Evolutionary conservation across 352 stramenopile genomes (phyloP), one percentile per base, ranked within the genome.

Genomic region (Elongisporangium undulatum): DNA sequence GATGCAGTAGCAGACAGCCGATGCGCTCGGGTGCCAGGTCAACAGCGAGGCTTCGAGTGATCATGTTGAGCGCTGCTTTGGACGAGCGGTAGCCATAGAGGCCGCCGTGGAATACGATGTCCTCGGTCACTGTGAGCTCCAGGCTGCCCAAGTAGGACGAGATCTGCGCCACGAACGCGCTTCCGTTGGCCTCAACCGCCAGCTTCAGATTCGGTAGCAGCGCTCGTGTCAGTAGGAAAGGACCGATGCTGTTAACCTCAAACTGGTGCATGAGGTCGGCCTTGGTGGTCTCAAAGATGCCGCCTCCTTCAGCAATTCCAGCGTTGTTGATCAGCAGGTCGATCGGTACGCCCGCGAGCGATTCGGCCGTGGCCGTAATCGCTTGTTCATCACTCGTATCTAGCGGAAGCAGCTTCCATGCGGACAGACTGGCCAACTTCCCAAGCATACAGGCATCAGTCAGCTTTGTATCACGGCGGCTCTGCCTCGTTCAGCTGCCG

Each of bases 41-140:
- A 4, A 85, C 19, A 13, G 72, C 53, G 22, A 92, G 56, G 56
- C 70, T 82, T 63, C 85, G 81, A 24, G 63, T 78, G 48, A 90
- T 61, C 68, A 89, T 92, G 71, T 95, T 94, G 41, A 94, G 72
- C 51, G 87, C 84, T 20, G 76, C 67, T 68, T 94, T 94, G 52
- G 82, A 94, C 61, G 87, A 70, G 34, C 85, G 81, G 68, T 95
- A 94, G 49, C 71, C 81, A 61, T 95, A 92, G 41, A 63, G 66
- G 3, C 83, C 78, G 20, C 86, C 86, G 1, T 68, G 82, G 16
- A 52, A 59, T 1, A 41, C 29, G 45, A 87, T 89, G 59, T 79
- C 67, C n/a, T 68, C 38, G 29, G 29, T 2, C 29, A 41, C 29
- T 9, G 29, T 41, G 1, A 41, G 29, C 29, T 41, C 29, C 56